phyloP scores from a whole-genome alignment of 192 early-diverging fungal genomes.

The Irineochytrium annulatum region DNA sequence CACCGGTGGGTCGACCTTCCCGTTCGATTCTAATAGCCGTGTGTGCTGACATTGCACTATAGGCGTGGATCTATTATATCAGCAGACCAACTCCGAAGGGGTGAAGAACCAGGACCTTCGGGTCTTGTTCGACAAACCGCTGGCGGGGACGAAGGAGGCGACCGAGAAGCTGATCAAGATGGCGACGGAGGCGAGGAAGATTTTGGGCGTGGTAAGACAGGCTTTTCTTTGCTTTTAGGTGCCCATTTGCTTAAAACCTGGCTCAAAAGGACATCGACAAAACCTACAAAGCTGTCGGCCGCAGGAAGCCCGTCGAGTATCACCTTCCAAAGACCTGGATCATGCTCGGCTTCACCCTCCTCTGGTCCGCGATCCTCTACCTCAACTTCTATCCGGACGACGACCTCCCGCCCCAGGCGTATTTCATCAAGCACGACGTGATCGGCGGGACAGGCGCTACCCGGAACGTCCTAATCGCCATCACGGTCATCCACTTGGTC shows the following conservation, averaged over 20 bases:
- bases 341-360: not conserved
- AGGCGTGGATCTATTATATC: slow-evolving; percentile 22
- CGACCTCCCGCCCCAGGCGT: slow-evolving; percentile 6
- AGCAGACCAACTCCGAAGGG: slow-evolving; percentile 5
- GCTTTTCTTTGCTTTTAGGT: not conserved
- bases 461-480: not conserved
- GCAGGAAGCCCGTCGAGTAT: slow-evolving; percentile 5
- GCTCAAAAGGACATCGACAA: slow-evolving; percentile 22
- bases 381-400: slow-evolving; percentile 12
- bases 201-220: slow-evolving; percentile 5
- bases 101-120: slow-evolving; percentile 2
- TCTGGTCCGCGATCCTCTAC: slow-evolving; percentile 8
- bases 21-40: not conserved
- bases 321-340: slow-evolving; percentile 1
- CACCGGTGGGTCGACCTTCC: not conserved
- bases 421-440: not conserved
- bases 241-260: not conserved
- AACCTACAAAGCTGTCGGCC: slow-evolving; percentile 11
- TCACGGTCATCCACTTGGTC: slow-evolving; percentile 18
- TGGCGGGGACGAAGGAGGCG: slow-evolving; percentile 13
- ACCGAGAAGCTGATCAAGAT: slow-evolving; percentile 5
- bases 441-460: slow-evolving; percentile 4
- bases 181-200: slow-evolving; percentile 20
- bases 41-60: not conserved
- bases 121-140: slow-evolving; percentile 8